phyloP scores from a whole-genome alignment of 2,329 filamentous ascomycete species.

The Alternaria arborescens region DNA sequence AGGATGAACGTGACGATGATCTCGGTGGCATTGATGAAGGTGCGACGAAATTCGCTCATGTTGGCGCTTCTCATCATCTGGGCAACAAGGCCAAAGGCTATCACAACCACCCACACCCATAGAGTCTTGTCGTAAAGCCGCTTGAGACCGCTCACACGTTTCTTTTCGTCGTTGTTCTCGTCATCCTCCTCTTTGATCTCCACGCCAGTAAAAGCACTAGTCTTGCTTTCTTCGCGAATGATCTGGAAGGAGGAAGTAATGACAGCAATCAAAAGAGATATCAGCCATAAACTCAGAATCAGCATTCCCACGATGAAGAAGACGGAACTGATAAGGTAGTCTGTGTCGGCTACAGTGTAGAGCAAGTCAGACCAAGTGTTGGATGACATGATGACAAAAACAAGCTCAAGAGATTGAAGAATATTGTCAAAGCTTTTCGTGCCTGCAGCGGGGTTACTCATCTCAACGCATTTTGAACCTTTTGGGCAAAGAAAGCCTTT shows the following conservation, averaged over 20 bases:
- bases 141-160: constrained; percentile 66
- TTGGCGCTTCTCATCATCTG: constrained; percentile 79
- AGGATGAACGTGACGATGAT: constrained; percentile 79
- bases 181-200: constrained; percentile 57
- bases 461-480: constrained; percentile 83
- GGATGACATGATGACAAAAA: constrained; percentile 98
- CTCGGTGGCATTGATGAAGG: constrained; percentile 76
- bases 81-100: constrained; percentile 79
- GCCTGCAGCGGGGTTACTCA: constrained; percentile 78
- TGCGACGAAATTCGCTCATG: constrained; percentile 70
- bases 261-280: constrained; percentile 92
- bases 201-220: constrained; percentile 88
- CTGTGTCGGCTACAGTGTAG: constrained; percentile 90
- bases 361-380: constrained; percentile 97
- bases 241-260: constrained; percentile 99
- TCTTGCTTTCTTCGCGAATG: constrained; percentile 93
- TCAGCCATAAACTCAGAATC: constrained; percentile 94
- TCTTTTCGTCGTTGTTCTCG: constrained; percentile 49
- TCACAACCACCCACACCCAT: constrained; percentile 81
- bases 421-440: constrained; percentile 98
- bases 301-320: constrained; percentile 79
- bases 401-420: constrained; percentile 85
- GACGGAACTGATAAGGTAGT: constrained; percentile 85
- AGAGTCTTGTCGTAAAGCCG: constrained; percentile 76
- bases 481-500: constrained; percentile 92